Evolutionary conservation across 176 grass and related monocot genomes (phyloP), one percentile per base, ranked within the genome.

Genomic region (Oryza meridionalis): DNA sequence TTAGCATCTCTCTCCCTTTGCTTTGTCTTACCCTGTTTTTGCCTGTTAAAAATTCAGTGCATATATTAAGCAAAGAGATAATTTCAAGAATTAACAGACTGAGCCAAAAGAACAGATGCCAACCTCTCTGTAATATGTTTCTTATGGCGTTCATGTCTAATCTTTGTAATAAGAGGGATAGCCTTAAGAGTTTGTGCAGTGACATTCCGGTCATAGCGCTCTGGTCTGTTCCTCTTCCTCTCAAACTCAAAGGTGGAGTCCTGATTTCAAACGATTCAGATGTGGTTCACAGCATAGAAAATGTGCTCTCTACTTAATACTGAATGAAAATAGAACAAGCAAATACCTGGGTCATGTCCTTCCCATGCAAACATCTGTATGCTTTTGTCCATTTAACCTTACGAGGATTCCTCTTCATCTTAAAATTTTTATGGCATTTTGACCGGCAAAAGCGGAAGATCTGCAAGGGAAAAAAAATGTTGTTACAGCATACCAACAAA

Each of bases 351-450:
- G 93, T 96, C 97, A 99, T 99, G 72, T 99, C 97, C 88, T 99
- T 99, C 82, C 97, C 97, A 70, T 81, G 97, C 77, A 92, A 76
- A 22, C 78, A 76, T 6, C 97, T 86, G 67, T 91, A 99, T 0
- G 97, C 93, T 67, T 99, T 99, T 4, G 93, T 99, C 97, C 97
- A 99, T 47, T 99, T 92, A 67, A 99, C 93, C 87, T 99, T 99
- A 21, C 97, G 93, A 90, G 97, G 97, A 86, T 99, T 99, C 84
- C 97, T 96, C 91, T 99, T 99, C 97, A 99, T 99, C 85, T 99
- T 99, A 76, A 99, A 99, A 63, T 99, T 99, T 79, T 99, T 99
- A 82, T 99, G 93, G 72, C 97, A 99, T 90, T 99, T 99, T 2
- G 97, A 96, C 13, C 93, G 91, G 82, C 97, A 99, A 75, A 99